Evolutionary conservation across 2,329 filamentous ascomycete species (phyloP), one percentile per base, ranked within the genome.

Genomic region (Periconia macrospinosa): DNA sequence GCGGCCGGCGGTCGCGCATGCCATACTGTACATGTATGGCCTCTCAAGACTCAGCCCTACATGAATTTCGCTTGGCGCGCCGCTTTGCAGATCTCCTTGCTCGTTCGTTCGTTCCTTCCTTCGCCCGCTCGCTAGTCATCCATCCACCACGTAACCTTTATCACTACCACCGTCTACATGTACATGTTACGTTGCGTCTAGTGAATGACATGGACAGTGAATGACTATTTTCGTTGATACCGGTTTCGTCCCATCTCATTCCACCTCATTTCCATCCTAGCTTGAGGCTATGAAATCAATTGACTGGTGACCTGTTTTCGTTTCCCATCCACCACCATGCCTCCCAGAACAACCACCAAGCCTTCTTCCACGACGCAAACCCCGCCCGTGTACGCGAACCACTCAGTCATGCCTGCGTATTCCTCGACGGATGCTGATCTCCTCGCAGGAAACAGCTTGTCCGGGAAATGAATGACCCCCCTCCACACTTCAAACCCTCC

Each of bases 401-500:
- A 37, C 11, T 37, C 33, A 37, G 23, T 27, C 15, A 37, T 37
- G 33, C 33, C 5, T 37, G 33, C 33, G 11, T n/a, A 14, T 37
- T 37, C 11, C 33, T n/a, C 11, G 5, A 13, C 33, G 15, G 15
- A 37, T 13, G 33, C 33, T 37, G 33, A 37, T 37, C 15, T n/a
- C 33, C 33, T 14, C 15, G 11, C 15, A 37, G 33, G 33, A 37
- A 37, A 37, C 33, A 37, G 33, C 33, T 37, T 37, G 33, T 37
- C 33, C 33, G 15, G 6, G 33, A 37, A n/a, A 37, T 37, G 33
- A 37, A 37, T n/a, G 10, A 41, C 3, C 58, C 55, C 45, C 82
- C 57, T 79, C 63, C 69, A 13, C 62, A 67, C 33, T 55, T 94
- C 56, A 81, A 88, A 62, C 84, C 91, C 51, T 89, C 90, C 61